phyloP scores from a whole-genome alignment of 371 early-diverging fungal species.

The Mucor indicus region DNA sequence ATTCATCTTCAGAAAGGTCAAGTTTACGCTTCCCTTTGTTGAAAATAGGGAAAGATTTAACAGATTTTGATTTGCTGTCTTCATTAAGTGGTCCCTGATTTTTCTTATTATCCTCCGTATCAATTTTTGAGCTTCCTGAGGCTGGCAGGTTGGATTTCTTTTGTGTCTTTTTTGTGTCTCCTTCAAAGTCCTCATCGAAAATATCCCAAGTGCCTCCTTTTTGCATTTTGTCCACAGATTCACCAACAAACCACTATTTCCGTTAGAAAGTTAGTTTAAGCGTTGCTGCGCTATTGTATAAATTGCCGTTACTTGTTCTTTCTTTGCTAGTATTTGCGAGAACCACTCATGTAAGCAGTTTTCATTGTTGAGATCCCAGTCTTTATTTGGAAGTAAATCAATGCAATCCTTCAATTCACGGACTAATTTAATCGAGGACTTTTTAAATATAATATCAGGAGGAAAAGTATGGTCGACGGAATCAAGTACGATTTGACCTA shows the following conservation, averaged over 20 bases:
- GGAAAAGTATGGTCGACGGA: neutral
- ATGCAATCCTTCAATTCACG: neutral
- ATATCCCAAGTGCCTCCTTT: neutral
- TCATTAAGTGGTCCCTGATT: too few relatives aligned
- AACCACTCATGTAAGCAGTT: constrained; percentile 8
- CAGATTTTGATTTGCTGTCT: too few relatives aligned
- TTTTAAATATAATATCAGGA: constrained; percentile 6
- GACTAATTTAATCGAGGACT: neutral
- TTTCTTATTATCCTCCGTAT: too few relatives aligned
- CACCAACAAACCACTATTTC: neutral
- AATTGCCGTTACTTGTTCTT: neutral
- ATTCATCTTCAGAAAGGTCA: too few relatives aligned
- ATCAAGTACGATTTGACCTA: constrained; percentile 13
- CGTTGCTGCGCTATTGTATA: neutral
- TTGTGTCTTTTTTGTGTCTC: too few relatives aligned
- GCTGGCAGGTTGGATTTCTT: too few relatives aligned
- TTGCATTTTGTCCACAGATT: neutral
- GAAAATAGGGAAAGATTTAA: too few relatives aligned
- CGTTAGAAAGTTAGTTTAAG: neutral
- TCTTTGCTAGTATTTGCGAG: too few relatives aligned
- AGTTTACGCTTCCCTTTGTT: too few relatives aligned
- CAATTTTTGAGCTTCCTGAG: too few relatives aligned
- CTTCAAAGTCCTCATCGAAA: too few relatives aligned
- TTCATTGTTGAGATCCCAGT: constrained; percentile 1
- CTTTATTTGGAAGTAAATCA: neutral